Conservation (phyloP, 2,329 filamentous ascomycete species). For the Fusarium fracticaudum region DNA sequence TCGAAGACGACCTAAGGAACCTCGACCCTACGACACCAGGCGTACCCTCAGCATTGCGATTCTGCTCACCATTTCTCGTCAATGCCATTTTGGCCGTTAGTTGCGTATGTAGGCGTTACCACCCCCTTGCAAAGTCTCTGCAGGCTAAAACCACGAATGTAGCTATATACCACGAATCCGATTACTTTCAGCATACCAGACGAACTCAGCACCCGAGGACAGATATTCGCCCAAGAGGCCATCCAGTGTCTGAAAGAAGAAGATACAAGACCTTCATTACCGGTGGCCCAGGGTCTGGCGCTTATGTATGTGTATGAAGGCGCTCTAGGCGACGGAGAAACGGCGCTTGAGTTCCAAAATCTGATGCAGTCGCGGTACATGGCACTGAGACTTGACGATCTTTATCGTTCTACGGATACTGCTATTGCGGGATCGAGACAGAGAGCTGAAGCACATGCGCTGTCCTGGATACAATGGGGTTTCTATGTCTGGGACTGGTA, state of each 20-base stretch:
- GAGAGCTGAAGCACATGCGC: slow-evolving; percentile 15
- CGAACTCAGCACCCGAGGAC: slow-evolving; percentile 10
- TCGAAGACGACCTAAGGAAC: slow-evolving; percentile 21
- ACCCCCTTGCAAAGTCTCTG: not conserved
- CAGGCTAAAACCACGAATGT: not conserved
- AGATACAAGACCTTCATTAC: slow-evolving; percentile 1
- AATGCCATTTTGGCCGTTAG: slow-evolving; percentile 32
- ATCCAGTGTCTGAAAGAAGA: slow-evolving; percentile 3
- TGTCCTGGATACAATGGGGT: slow-evolving; percentile 32
- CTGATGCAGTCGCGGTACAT: slow-evolving; percentile 26
- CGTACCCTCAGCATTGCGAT: slow-evolving; percentile 2
- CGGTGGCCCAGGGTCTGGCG: slow-evolving; percentile 16
- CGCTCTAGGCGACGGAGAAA: slow-evolving; percentile 11
- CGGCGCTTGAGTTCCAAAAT: slow-evolving; percentile 4
- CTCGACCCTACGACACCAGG: not conserved
- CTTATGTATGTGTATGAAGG: slow-evolving; percentile 23
- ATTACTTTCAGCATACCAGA: not conserved
- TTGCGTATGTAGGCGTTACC: slow-evolving; percentile 19
- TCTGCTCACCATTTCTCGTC: slow-evolving; percentile 31
- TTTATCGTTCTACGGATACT: slow-evolving; percentile 10
- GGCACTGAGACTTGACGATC: slow-evolving; percentile 16
- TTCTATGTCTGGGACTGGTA: slow-evolving; percentile 33
- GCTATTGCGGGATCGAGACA: slow-evolving; percentile 21
- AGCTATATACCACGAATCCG: slow-evolving; percentile 16
- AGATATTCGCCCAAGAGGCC: slow-evolving; percentile 19